A percentile compares a stretch with the other conserved stretches of the same genome.
These are phyloP conservation scores for Musa acuminata DNA, from an alignment of 176 grass and related monocot species.

Conservation along the genomic window DNA sequence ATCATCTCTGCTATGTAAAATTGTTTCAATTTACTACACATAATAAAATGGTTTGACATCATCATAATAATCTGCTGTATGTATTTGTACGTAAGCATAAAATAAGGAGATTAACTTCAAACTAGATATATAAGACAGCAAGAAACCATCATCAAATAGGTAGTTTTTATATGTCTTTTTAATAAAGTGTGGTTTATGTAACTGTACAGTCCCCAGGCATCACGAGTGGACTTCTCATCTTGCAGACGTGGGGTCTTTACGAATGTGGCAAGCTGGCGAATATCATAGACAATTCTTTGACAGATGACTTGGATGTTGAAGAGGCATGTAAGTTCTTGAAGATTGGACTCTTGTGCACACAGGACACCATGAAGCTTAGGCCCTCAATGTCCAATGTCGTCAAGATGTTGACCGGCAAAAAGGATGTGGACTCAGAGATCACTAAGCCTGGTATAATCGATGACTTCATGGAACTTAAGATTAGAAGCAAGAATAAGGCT, in stretches of 20 bases:
- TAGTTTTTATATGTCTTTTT: background rate
- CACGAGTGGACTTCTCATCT: slow-evolving; percentile 19
- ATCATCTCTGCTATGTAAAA: background rate
- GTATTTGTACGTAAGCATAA: background rate
- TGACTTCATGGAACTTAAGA: slow-evolving; percentile 48
- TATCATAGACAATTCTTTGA: slow-evolving; percentile 63
- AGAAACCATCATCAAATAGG: background rate
- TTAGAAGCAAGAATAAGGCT: slow-evolving; percentile 17
- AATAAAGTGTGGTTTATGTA: background rate
- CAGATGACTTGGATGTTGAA: slow-evolving; percentile 45
- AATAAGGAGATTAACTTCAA: too few species aligned
- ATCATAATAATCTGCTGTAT: background rate
- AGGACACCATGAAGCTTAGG: slow-evolving; percentile 63
- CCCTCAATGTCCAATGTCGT: slow-evolving; percentile 51
- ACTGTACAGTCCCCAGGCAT: slow-evolving; percentile 9
- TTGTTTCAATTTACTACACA: background rate
- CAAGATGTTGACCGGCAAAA: slow-evolving; percentile 52
- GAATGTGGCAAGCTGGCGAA: slow-evolving; percentile 48
- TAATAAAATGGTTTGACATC: background rate
- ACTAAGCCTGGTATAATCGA: slow-evolving; percentile 56
- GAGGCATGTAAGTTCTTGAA: slow-evolving; percentile 73
- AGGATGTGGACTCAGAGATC: slow-evolving; percentile 37
- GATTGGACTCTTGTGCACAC: slow-evolving; percentile 66
- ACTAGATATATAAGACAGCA: background rate
- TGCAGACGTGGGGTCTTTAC: slow-evolving; percentile 64